Base-by-base conservation (phyloP, 805 yeast species). In the Metschnikowia kofuensis region DNA sequence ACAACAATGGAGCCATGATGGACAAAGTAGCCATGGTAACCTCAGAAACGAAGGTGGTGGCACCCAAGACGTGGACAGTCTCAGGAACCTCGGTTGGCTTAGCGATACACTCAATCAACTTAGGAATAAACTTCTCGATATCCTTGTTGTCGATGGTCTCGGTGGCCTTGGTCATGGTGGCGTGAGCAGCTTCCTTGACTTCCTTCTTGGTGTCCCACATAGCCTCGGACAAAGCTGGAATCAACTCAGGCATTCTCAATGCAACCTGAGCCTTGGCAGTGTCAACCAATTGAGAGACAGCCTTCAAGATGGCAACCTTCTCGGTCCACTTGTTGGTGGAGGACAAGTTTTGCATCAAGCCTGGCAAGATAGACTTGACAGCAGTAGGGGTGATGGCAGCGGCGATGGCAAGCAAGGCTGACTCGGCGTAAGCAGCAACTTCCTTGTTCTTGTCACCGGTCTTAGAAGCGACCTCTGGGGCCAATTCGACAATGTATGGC, bases 141-240 rank as follows among this genome's bases (percentile, higher is more conserved):
- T 94, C 99, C 86, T 92, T 94, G 94, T 94, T 94, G 75, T 92
- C 95, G 63, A 94, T 92, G 68, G 98, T 90, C 76, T 91, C 94
- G 66, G 99, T 94, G 63, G 96, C 85, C 78, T 89, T 89, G 75
- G 91, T 82, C 83, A 94, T 90, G 75, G 98, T 89, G 66, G 84
- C 85, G 64, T 94, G 87, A 59, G 99, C 98, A 72, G 95, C 96
- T 63, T 80, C 82, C 86, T 94, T 94, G 71, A 94, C 99, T 70
- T 94, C 98, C 77, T 82, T 80, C 85, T 94, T 94, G 77, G 99
- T 94, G 78, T 94, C 99, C 99, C 99, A 94, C 98, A 94, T 94
- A 67, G 97, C 89, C 82, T 94, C 99, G 64, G 99, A 94, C 67
- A 94, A 80, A 61, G 86, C 94, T 75, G 99, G 99, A 67, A 94